Conservation (phyloP, 2,329 filamentous ascomycete genomes). For the Aspergillus sp. region DNA sequence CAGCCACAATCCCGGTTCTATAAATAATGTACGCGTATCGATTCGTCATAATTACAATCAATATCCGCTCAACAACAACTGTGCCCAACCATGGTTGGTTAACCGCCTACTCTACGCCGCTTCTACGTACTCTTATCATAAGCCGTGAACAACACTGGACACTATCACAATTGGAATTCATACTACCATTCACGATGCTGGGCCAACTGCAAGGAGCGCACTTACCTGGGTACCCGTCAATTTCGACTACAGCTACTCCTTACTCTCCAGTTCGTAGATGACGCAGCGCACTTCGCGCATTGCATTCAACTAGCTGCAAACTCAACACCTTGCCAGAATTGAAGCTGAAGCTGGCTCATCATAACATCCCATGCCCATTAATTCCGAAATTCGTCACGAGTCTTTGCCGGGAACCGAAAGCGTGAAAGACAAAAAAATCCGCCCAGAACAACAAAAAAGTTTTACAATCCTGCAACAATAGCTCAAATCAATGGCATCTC, state of each 20-base stretch:
- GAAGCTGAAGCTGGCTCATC: conserved; percentile 15
- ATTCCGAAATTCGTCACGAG: conserved; percentile 23
- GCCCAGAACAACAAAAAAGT: conserved; percentile 15
- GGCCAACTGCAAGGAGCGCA: conserved; percentile 1
- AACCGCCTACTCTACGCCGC: too few relatives aligned
- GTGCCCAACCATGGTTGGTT: neutral
- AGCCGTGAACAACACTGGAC: too few relatives aligned
- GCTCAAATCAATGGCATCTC: conserved; percentile 18
- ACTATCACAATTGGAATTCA: neutral
- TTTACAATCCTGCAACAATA: conserved; percentile 18
- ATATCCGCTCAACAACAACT: neutral
- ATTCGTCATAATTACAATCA: neutral
- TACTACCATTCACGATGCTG: neutral
- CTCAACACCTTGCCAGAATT: conserved; percentile 1
- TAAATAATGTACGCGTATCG: conserved; percentile 1
- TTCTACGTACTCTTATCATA: neutral
- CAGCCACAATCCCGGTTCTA: neutral
- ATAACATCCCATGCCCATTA: conserved; percentile 23
- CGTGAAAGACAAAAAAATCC: conserved; percentile 9
- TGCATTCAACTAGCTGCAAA: conserved; percentile 13
- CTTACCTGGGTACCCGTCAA: neutral
- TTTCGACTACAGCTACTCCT: conserved; percentile 7
- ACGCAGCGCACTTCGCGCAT: conserved; percentile 7
- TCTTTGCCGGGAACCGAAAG: conserved; percentile 13
- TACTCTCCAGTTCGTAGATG: conserved; percentile 3